These are phyloP conservation scores for Sporisorium sorghi DNA, from an alignment of 1,284 basidiomycete species.

Conservation along the genomic window DNA sequence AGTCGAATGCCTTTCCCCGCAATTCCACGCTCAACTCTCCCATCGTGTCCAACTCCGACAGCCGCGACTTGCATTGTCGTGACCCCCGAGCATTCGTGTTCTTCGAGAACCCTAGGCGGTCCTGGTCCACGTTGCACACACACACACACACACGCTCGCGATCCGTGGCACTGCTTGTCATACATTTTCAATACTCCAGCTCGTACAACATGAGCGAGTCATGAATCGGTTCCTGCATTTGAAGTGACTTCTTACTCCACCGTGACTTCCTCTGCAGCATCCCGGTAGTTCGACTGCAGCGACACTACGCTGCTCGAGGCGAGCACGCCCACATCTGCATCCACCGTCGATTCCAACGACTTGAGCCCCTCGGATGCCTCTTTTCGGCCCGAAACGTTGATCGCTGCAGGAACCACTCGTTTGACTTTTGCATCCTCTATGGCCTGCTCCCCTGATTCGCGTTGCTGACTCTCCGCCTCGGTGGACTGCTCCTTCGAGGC, in stretches of 20 bases:
- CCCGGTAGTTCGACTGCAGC: slow-evolving; percentile 47
- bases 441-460: background rate
- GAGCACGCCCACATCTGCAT: slow-evolving; percentile 6
- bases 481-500: background rate
- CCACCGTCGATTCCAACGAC: slow-evolving; percentile 17
- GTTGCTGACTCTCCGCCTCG: background rate
- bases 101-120: too few relatives aligned
- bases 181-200: background rate
- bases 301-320: slow-evolving; percentile 45
- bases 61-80: slow-evolving; percentile 1
- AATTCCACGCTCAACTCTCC: background rate
- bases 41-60: background rate
- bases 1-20: slow-evolving; percentile 12
- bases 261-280: slow-evolving; percentile 31
- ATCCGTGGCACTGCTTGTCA: background rate
- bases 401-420: background rate
- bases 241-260: slow-evolving; percentile 4
- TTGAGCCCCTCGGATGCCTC: background rate
- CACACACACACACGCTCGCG: background rate
- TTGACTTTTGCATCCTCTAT: slow-evolving; percentile 7
- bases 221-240: too few relatives aligned
- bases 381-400: background rate
- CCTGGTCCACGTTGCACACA: background rate
- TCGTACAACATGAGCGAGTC: background rate
- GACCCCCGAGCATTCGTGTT: too few relatives aligned